These are phyloP conservation scores for Zygosaccharomyces bailii DNA, from an alignment of 805 yeast species.

Conservation along the genomic window DNA sequence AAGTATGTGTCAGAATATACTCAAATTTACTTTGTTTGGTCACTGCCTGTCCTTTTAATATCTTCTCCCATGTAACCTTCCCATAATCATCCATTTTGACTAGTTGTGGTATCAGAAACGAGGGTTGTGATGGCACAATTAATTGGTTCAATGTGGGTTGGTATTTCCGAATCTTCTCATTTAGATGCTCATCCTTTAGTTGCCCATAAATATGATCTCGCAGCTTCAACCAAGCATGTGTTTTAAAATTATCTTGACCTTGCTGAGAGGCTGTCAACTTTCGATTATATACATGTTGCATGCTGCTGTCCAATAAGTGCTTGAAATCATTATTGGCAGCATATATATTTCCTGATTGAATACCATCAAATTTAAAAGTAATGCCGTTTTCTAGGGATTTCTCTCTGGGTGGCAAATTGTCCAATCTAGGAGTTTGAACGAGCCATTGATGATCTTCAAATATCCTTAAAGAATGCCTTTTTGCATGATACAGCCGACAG, in stretches of 20 bases:
- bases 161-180: slow-evolving; percentile 5
- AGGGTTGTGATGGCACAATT: slow-evolving; percentile 21
- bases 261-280: slow-evolving; percentile 15
- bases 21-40: slow-evolving; percentile 14
- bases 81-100: slow-evolving; percentile 13
- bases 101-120: slow-evolving; percentile 17
- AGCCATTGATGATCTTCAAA: slow-evolving; percentile 18
- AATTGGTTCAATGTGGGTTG: slow-evolving; percentile 13
- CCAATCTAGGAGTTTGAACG: slow-evolving; percentile 16
- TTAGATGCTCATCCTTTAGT: slow-evolving; percentile 14
- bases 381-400: slow-evolving; percentile 2
- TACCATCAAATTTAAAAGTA: slow-evolving; percentile 10
- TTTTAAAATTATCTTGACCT: slow-evolving; percentile 9
- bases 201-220: slow-evolving; percentile 19
- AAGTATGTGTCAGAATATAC: slow-evolving; percentile 18
- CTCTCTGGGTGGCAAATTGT: slow-evolving; percentile 19
- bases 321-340: slow-evolving; percentile 11
- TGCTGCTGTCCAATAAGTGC: slow-evolving; percentile 13
- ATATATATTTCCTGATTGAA: slow-evolving; percentile 13
- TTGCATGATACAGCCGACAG: neutral
- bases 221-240: slow-evolving; percentile 17
- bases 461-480: slow-evolving; percentile 4
- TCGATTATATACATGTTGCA: slow-evolving; percentile 19
- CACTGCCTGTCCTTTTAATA: slow-evolving; percentile 7
- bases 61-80: slow-evolving; percentile 12